phyloP scores from a whole-genome alignment of 768 basidiomycete genomes.

The Leccinum subtestaceum region DNA sequence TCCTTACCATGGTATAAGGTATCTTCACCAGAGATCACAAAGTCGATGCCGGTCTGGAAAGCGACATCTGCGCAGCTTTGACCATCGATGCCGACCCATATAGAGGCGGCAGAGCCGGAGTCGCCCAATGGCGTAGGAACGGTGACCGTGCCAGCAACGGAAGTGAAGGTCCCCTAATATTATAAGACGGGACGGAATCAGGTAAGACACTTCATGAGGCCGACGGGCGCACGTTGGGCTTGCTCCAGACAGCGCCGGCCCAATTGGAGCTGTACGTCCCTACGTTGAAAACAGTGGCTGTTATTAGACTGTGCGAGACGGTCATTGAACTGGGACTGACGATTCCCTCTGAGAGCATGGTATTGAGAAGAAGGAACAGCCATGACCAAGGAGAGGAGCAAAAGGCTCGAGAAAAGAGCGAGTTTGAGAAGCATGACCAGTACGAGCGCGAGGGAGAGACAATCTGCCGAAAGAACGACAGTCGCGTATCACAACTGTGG shows the following conservation, averaged over 20 bases:
- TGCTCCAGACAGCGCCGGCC: background rate
- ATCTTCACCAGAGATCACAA: background rate
- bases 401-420: background rate
- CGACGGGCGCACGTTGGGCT: background rate
- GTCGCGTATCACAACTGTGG: background rate
- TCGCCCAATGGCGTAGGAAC: background rate
- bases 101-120: background rate
- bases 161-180: constrained; percentile 5
- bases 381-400: background rate
- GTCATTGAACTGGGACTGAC: background rate
- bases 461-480: background rate
- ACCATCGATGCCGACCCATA: constrained; percentile 12
- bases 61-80: background rate
- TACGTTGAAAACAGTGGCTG: background rate
- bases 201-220: background rate
- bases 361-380: background rate
- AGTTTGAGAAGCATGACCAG: background rate
- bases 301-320: background rate
- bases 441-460: background rate
- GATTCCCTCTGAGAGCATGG: background rate
- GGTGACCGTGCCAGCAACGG: constrained; percentile 1
- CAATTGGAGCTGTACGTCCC: background rate
- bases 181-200: background rate
- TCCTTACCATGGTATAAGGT: constrained; percentile 4
- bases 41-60: constrained; percentile 4